Conservation (phyloP, 2,329 filamentous ascomycete species). For the Aspergillus pseudoglaucus region DNA sequence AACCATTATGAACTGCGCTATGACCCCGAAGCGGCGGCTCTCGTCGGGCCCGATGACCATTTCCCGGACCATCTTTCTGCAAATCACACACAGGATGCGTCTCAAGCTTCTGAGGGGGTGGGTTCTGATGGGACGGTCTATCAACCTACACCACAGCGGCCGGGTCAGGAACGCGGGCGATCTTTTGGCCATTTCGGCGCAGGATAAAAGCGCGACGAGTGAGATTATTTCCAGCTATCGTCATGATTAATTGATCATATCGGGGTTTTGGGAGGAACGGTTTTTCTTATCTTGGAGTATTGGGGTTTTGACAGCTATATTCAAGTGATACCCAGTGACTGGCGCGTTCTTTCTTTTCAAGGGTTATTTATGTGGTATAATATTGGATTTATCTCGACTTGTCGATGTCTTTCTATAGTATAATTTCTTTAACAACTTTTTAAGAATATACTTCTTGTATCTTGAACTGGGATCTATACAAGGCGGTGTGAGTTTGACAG, state of each 20-base stretch:
- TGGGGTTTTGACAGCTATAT: background rate
- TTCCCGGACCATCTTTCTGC: slow-evolving; percentile 1
- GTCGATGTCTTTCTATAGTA: background rate
- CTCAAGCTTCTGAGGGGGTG: background rate
- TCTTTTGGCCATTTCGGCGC: background rate
- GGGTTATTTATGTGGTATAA: slow-evolving; percentile 1
- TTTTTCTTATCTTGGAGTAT: background rate
- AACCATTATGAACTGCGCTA: slow-evolving; percentile 29
- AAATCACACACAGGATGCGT: background rate
- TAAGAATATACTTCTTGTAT: background rate
- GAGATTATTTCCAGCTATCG: background rate
- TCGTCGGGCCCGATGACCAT: slow-evolving; percentile 23
- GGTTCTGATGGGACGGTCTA: background rate
- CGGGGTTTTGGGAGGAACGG: background rate
- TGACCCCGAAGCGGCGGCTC: slow-evolving; percentile 33
- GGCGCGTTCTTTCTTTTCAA: background rate
- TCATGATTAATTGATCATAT: background rate
- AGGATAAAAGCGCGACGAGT: background rate
- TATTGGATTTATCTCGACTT: background rate
- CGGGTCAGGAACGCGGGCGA: background rate
- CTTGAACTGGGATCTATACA: background rate
- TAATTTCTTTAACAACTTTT: background rate
- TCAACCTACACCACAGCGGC: background rate
- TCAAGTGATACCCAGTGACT: background rate
- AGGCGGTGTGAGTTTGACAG: background rate